A percentile compares a stretch with the other conserved stretches of the same genome.
phyloP scores from a whole-genome alignment of 176 grass and related monocot genomes.

The Urochloa ruziziensis region DNA sequence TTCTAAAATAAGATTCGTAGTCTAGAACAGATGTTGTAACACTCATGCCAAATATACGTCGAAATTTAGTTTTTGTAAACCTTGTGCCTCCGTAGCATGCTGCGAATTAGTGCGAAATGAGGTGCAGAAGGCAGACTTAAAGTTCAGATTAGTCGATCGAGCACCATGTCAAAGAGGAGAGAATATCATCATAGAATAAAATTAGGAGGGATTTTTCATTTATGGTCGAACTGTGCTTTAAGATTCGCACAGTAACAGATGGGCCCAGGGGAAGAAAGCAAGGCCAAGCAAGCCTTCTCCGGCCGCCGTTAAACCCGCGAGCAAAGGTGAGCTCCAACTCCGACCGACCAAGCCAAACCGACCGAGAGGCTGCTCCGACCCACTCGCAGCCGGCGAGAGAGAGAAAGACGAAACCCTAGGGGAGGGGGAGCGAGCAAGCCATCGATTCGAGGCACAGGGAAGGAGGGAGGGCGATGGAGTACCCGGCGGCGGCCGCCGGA shows the following conservation, averaged over 20 bases:
- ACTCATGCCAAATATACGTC: too few relatives aligned
- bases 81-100: too few relatives aligned
- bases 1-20: too few relatives aligned
- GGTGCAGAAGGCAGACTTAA: too few relatives aligned
- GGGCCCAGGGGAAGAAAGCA: background rate
- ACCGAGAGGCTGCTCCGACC: background rate
- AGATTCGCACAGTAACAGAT: background rate
- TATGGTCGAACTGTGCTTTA: background rate
- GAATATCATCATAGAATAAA: too few relatives aligned
- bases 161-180: too few relatives aligned
- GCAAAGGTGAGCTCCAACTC: background rate
- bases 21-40: background rate
- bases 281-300: background rate
- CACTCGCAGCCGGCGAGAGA: background rate
- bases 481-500: constrained; percentile 30
- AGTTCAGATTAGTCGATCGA: too few relatives aligned
- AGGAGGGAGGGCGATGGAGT: constrained; percentile 33
- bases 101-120: too few relatives aligned
- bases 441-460: background rate
- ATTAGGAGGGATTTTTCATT: too few relatives aligned
- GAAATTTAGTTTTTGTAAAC: too few relatives aligned
- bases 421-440: background rate
- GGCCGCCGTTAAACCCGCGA: constrained; percentile 15
- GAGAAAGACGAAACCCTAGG: background rate
- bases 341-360: background rate